Conservation (phyloP, 1,284 basidiomycete species). For the Sphagnurus paluster region DNA sequence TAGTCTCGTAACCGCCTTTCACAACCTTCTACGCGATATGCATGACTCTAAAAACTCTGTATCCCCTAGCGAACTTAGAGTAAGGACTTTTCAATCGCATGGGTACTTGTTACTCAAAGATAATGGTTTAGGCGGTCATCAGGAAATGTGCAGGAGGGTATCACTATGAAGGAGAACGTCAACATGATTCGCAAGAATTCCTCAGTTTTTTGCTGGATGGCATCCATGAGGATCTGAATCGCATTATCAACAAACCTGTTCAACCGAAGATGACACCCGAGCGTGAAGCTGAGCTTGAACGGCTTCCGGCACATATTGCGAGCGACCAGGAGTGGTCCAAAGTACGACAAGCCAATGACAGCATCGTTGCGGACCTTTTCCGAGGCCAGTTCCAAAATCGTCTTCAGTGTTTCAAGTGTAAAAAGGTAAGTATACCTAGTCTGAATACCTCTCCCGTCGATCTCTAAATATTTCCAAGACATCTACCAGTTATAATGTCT, state of each 20-base stretch:
- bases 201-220: constrained; percentile 93
- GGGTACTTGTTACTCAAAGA: neutral
- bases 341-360: constrained; percentile 91
- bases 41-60: constrained; percentile 90
- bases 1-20: constrained; percentile 80
- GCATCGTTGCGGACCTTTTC: constrained; percentile 95
- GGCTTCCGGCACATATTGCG: constrained; percentile 86
- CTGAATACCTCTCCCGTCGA: constrained; percentile 1
- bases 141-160: constrained; percentile 85
- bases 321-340: constrained; percentile 92
- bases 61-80: constrained; percentile 85
- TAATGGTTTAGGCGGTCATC: constrained; percentile 46
- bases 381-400: constrained; percentile 96
- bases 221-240: constrained; percentile 95
- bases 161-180: constrained; percentile 89
- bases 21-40: constrained; percentile 81
- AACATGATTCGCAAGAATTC: constrained; percentile 99
- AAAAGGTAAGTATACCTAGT: constrained; percentile 68
- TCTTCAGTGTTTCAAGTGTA: constrained; percentile 88
- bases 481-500: constrained; percentile 96
- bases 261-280: constrained; percentile 67
- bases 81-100: constrained; percentile 37
- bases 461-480: constrained; percentile 55
- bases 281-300: constrained; percentile 87
- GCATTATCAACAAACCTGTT: constrained; percentile 75